These are phyloP conservation scores for Gnomoniopsis sp. DNA, from an alignment of 2,329 filamentous ascomycete genomes.

Conservation along the genomic window DNA sequence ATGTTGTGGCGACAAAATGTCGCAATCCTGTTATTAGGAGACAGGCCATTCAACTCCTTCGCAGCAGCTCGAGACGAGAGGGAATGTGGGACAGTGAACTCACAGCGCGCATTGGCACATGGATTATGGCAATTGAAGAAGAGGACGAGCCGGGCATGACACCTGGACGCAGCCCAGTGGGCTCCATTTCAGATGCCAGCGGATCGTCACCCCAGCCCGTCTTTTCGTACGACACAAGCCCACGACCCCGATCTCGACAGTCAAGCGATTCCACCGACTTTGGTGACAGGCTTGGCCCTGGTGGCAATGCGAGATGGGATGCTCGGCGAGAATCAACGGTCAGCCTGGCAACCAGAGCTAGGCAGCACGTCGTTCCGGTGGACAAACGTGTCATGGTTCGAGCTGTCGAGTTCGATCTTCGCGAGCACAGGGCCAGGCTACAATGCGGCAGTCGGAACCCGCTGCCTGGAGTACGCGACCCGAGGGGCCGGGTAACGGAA, in stretches of 20 bases:
- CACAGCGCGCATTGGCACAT: slow-evolving; percentile 51
- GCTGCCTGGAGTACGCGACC: slow-evolving; percentile 42
- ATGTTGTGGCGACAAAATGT: slow-evolving; percentile 65
- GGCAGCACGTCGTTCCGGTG: slow-evolving; percentile 45
- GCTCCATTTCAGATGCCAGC: slow-evolving; percentile 12
- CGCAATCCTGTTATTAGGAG: slow-evolving; percentile 54
- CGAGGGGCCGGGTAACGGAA: slow-evolving; percentile 42
- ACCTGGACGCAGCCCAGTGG: slow-evolving; percentile 25
- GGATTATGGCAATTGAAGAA: slow-evolving; percentile 55
- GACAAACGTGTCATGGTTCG: slow-evolving; percentile 54
- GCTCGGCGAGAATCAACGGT: slow-evolving; percentile 22
- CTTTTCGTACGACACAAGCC: slow-evolving; percentile 24
- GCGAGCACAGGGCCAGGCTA: slow-evolving; percentile 45
- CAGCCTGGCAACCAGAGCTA: slow-evolving; percentile 23
- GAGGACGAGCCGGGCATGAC: slow-evolving; percentile 28
- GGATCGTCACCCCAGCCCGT: neutral
- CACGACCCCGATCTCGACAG: slow-evolving; percentile 20
- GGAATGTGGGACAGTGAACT: slow-evolving; percentile 68
- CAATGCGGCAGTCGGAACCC: slow-evolving; percentile 53
- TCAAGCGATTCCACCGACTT: slow-evolving; percentile 30
- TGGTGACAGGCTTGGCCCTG: slow-evolving; percentile 36
- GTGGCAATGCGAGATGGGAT: slow-evolving; percentile 42
- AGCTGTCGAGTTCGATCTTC: slow-evolving; percentile 54
- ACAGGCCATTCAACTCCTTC: slow-evolving; percentile 59
- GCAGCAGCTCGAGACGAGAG: slow-evolving; percentile 58